phyloP scores from a whole-genome alignment of 2,329 filamentous ascomycete genomes.

The Chaetomium strumarium region DNA sequence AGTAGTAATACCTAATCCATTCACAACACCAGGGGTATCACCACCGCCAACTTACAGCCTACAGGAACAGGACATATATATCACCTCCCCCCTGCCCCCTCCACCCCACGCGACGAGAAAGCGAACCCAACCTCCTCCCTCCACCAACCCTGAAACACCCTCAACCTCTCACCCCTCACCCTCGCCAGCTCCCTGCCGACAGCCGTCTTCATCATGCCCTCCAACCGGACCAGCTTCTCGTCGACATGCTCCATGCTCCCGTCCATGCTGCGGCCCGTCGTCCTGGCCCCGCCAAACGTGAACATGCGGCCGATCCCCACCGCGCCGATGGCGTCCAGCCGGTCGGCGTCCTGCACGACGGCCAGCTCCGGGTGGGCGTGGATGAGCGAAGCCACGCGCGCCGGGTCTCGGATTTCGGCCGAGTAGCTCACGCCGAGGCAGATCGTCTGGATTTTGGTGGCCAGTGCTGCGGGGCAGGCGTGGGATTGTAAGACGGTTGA shows the following conservation, averaged over 20 bases:
- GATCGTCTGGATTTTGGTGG: constrained; percentile 62
- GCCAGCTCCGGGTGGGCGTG: constrained; percentile 64
- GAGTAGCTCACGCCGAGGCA: constrained; percentile 74
- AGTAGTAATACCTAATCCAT: too few relatives aligned
- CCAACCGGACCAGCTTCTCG: constrained; percentile 65
- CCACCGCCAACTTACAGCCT: too few relatives aligned
- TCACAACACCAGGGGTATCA: too few relatives aligned
- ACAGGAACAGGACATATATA: not conserved
- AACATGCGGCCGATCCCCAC: constrained; percentile 77
- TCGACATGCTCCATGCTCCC: constrained; percentile 69
- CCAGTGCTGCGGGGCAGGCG: constrained; percentile 53
- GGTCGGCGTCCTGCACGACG: constrained; percentile 86
- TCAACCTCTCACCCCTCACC: constrained; percentile 48
- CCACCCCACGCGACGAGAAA: constrained; percentile 12
- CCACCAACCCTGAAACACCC: constrained; percentile 54
- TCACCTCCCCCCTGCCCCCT: not conserved
- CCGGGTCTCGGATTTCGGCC: constrained; percentile 62
- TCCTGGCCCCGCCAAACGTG: constrained; percentile 65
- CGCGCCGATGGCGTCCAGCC: constrained; percentile 84
- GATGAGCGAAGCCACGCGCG: constrained; percentile 56
- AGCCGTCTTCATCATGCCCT: constrained; percentile 58
- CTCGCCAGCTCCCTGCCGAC: constrained; percentile 48
- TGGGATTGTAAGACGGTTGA: constrained; percentile 48
- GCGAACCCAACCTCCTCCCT: constrained; percentile 38
- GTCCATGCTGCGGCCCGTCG: constrained; percentile 45